phyloP scores from a whole-genome alignment of 768 basidiomycete genomes.

The Kwoniella europaea region DNA sequence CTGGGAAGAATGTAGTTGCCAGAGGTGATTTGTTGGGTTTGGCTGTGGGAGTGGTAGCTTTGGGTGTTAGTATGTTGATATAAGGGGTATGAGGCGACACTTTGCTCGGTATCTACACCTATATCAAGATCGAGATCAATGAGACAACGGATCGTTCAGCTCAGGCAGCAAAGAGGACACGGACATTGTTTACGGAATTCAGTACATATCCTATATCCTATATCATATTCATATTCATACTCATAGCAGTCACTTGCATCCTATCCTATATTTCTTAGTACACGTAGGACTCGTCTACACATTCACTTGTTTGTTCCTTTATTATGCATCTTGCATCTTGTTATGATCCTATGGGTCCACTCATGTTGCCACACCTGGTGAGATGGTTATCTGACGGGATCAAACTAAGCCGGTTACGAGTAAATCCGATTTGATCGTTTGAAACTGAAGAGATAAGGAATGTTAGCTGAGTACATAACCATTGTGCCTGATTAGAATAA shows the following conservation, averaged over 20 bases:
- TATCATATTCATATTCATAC: neutral
- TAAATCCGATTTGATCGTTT: neutral
- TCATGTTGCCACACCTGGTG: neutral
- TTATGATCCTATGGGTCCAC: neutral
- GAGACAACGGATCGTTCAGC: neutral
- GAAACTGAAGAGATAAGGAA: neutral
- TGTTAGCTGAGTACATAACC: neutral
- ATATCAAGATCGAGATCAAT: neutral
- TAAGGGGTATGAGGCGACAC: neutral
- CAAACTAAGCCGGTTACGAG: neutral
- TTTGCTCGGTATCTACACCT: too few species aligned
- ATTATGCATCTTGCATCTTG: neutral
- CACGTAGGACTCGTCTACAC: too few species aligned
- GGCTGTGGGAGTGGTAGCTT: constrained; percentile 24
- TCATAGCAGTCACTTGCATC: neutral
- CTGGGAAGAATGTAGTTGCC: constrained; percentile 6
- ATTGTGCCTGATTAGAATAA: too few species aligned
- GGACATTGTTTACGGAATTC: neutral
- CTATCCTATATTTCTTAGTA: neutral
- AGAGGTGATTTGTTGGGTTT: constrained; percentile 26
- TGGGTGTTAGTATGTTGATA: constrained; percentile 33
- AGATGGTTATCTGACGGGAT: neutral
- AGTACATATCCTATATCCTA: neutral
- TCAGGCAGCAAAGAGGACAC: neutral
- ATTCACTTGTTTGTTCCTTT: neutral